Conservation (phyloP, 1,284 basidiomycete genomes). For the Ustilago nuda region DNA sequence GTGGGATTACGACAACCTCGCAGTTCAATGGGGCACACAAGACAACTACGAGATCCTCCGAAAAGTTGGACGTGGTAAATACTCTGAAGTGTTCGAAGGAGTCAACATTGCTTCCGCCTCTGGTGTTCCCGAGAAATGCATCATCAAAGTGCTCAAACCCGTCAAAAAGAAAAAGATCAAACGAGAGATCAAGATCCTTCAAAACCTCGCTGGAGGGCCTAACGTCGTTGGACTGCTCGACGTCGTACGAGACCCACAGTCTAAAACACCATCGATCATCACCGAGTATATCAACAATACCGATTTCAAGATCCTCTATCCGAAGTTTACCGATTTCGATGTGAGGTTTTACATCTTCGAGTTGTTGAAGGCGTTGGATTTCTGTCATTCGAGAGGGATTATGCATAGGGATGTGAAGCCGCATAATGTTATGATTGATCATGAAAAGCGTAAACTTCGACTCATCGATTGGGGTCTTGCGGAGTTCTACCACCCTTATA, state of each 20-base stretch:
- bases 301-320: slow-evolving; percentile 97
- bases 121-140: slow-evolving; percentile 81
- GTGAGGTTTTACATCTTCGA: slow-evolving; percentile 97
- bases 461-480: slow-evolving; percentile 99
- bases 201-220: slow-evolving; percentile 95
- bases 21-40: slow-evolving; percentile 73
- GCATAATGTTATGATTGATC: slow-evolving; percentile 99
- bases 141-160: slow-evolving; percentile 98
- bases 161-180: slow-evolving; percentile 99
- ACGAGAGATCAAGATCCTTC: slow-evolving; percentile 97
- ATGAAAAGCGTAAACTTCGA: slow-evolving; percentile 91
- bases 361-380: slow-evolving; percentile 96
- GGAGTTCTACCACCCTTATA: slow-evolving; percentile 97
- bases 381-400: slow-evolving; percentile 97
- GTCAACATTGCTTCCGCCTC: slow-evolving; percentile 87
- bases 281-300: slow-evolving; percentile 99
- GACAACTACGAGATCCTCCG: slow-evolving; percentile 98
- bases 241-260: slow-evolving; percentile 88
- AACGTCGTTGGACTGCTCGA: slow-evolving; percentile 87
- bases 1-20: slow-evolving; percentile 74
- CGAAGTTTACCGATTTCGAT: slow-evolving; percentile 92
- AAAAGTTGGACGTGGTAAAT: slow-evolving; percentile 93
- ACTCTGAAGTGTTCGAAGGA: slow-evolving; percentile 86
- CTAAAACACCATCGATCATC: slow-evolving; percentile 95
- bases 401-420: slow-evolving; percentile 99